These are phyloP conservation scores for Phytophthora europaea DNA, from an alignment of 352 stramenopile genomes.

Conservation along the genomic window DNA sequence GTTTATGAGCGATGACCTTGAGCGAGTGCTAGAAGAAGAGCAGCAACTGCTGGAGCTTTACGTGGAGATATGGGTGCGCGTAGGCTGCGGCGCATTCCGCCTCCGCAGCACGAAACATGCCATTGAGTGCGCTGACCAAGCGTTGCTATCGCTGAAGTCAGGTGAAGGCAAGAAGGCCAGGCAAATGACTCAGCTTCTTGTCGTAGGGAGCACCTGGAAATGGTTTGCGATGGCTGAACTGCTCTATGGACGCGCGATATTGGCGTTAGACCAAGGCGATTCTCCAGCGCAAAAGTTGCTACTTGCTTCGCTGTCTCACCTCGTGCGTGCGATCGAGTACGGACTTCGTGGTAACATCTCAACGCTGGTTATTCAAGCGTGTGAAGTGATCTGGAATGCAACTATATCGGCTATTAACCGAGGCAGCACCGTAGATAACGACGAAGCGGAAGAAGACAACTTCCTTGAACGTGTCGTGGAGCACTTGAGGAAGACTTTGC, in stretches of 20 bases:
- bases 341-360: slow-evolving; percentile 25
- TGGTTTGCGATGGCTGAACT: slow-evolving; percentile 80
- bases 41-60: slow-evolving; percentile 73
- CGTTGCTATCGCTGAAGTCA: slow-evolving; percentile 37
- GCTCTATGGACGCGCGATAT: slow-evolving; percentile 63
- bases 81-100: slow-evolving; percentile 69
- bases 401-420: slow-evolving; percentile 48
- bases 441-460: slow-evolving; percentile 20
- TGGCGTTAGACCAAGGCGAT: slow-evolving; percentile 58
- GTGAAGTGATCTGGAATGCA: slow-evolving; percentile 87
- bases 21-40: slow-evolving; percentile 55
- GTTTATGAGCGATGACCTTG: slow-evolving; percentile 31
- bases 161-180: slow-evolving; percentile 20
- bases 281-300: slow-evolving; percentile 56
- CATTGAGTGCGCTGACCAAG: slow-evolving; percentile 63
- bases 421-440: slow-evolving; percentile 20
- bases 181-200: slow-evolving; percentile 26
- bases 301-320: slow-evolving; percentile 57
- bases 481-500: slow-evolving; percentile 33
- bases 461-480: slow-evolving; percentile 38
- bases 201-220: slow-evolving; percentile 52
- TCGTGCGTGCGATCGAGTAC: slow-evolving; percentile 64
- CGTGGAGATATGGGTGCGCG: slow-evolving; percentile 76
- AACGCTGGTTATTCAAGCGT: slow-evolving; percentile 53
- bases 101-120: slow-evolving; percentile 59